Base-by-base conservation (phyloP, 768 basidiomycete species). In the Cytidiella melzeri region DNA sequence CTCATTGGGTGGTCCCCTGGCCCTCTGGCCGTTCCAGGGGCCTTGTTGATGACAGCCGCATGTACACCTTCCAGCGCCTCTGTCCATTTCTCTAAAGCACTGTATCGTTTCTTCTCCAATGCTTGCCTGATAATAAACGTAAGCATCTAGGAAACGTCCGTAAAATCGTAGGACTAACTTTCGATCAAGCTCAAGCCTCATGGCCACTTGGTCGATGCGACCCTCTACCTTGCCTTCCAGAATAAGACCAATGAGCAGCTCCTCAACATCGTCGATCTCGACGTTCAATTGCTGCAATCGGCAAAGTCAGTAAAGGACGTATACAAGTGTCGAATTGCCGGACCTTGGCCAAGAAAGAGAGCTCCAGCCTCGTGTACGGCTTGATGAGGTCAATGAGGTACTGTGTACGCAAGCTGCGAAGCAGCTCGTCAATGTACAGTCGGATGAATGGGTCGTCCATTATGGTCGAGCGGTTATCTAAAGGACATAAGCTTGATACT, bases 331-430 rank as follows among this genome's bases (percentile, higher is more conserved):
- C 18, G 21, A 26, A 30, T 6, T 10, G 11, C 60, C 71, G 43
- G 54, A 88, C 94, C 75, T 89, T 91, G 27, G 91, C 93, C 4
- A 99, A 79, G 76, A 94, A 96, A 18, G 85, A 79, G 37, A 98
- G 75, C 65, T 98, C 95, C 25, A 99, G 76, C 26, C 95, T 78
- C 1, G 91, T 94, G 70, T 99, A 99, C 6, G 96, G 94, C 65
- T 94, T 95, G 73, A 98, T 96, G 52, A 97, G 81, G 62, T 98
- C 96, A 57, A 98, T 92, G 57, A 99, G 80, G 63, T 97, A 99
- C 61, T 95, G 92, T 0, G 96, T 98, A 5, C 96, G 79, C 50
- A 99, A 70, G 62, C 92, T 94, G 45, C 89, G 87, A 52, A 99
- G 76, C 18, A 99, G 83, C 66, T 98, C 96, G 54, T 93, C 94